Conservation (phyloP, 352 stramenopile genomes). For the Phytophthora agathidicida region DNA sequence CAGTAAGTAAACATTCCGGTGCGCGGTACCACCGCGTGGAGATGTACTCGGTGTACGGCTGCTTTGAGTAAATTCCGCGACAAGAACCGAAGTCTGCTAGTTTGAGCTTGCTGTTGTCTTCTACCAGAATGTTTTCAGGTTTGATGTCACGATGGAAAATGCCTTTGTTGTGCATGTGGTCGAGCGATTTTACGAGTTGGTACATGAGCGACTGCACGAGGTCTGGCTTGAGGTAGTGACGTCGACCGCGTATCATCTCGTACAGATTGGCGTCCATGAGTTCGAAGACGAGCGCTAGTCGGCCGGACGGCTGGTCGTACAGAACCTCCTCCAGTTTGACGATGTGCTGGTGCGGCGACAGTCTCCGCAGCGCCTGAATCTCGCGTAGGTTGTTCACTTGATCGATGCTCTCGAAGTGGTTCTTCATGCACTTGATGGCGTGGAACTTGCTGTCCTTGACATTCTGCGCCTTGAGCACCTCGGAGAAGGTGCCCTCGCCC, state of each 20-base stretch:
- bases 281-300: constrained; percentile 96
- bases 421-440: constrained; percentile 99
- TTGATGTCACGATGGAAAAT: constrained; percentile 98
- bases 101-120: constrained; percentile 87
- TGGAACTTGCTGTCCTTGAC: constrained; percentile 95
- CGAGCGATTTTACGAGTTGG: constrained; percentile 94
- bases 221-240: constrained; percentile 88
- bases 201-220: constrained; percentile 89
- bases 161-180: constrained; percentile 97
- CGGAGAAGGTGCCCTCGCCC: constrained; percentile 96
- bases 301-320: constrained; percentile 91
- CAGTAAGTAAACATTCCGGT: constrained; percentile 94
- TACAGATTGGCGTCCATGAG: constrained; percentile 97
- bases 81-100: constrained; percentile 96
- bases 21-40: constrained; percentile 96
- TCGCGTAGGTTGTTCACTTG: constrained; percentile 97
- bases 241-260: constrained; percentile 93
- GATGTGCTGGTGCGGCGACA: constrained; percentile 95
- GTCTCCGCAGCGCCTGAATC: constrained; percentile 93
- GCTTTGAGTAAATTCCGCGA: constrained; percentile 95
- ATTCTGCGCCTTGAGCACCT: constrained; percentile 93
- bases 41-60: constrained; percentile 98
- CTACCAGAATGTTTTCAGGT: constrained; percentile 96
- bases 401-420: constrained; percentile 95
- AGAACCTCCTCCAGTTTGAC: constrained; percentile 96